A percentile compares a stretch with the other conserved stretches of the same genome.
These are phyloP conservation scores for Scutellaria barbata DNA, from an alignment of 257 asterid genomes.

Conservation along the genomic window DNA sequence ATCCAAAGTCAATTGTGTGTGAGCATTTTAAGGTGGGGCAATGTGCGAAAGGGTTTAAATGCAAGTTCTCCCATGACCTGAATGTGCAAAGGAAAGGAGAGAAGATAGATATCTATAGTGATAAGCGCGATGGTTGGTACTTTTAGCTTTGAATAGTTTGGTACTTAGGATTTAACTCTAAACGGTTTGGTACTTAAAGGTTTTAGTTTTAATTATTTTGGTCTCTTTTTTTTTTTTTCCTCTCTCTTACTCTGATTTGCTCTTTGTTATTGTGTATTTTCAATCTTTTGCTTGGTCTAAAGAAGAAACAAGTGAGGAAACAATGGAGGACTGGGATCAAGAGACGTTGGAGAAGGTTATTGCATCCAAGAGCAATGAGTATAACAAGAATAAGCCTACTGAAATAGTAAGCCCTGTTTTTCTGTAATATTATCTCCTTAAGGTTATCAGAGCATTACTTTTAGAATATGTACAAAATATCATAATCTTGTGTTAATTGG, in stretches of 20 bases:
- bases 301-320: conserved; percentile 41
- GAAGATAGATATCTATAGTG: conserved; percentile 91
- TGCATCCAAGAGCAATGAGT: conserved; percentile 83
- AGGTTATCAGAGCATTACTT: conserved; percentile 15
- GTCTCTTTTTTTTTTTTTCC: not conserved
- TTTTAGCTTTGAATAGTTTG: conserved; percentile 8
- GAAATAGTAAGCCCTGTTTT: conserved; percentile 69
- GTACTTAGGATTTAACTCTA: conserved; percentile 20
- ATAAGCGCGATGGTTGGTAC: conserved; percentile 62
- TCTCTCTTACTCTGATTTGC: not conserved
- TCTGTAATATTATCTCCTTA: conserved; percentile 18
- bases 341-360: conserved; percentile 88
- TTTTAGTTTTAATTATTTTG: not conserved
- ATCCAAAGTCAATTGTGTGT: conserved; percentile 86
- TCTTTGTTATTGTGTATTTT: conserved; percentile 21
- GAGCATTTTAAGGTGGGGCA: conserved; percentile 90
- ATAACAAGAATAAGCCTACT: conserved; percentile 94
- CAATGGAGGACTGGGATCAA: conserved; percentile 98
- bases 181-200: conserved; percentile 19
- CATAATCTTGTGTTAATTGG: not conserved
- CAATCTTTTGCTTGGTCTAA: conserved; percentile 16
- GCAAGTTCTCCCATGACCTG: conserved; percentile 97
- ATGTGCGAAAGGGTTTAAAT: conserved; percentile 88
- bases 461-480: not conserved
- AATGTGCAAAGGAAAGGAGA: conserved; percentile 95